Evolutionary conservation across 2,329 filamentous ascomycete genomes (phyloP), one percentile per base, ranked within the genome.

Genomic region (Thyridium curvatum): DNA sequence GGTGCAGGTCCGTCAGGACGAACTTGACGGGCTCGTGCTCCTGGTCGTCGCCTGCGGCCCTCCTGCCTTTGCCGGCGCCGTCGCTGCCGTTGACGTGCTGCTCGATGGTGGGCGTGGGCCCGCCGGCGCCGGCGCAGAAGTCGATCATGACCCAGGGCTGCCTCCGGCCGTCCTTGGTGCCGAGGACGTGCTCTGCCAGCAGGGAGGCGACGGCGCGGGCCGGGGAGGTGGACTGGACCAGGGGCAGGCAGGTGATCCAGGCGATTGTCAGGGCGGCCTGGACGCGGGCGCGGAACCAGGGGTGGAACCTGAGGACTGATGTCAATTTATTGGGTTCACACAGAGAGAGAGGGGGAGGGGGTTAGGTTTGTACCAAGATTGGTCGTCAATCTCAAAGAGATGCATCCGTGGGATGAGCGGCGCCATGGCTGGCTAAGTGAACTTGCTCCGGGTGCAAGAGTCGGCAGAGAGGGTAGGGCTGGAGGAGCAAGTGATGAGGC

Each of bases 121-220:
- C 84, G 31, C 85, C 85, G 12, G 74, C 80, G 37, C 85, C 85
- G 3, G 84, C 81, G 56, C 84, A 87, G 59, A 88, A 86, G 62
- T 90, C 85, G 44, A 89, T 72, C 49, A 84, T 79, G 14, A 73
- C 78, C 57, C 83, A 79, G 2, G 65, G 58, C 14, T 26, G 21
- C 21, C 10, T 26, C 21, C 10, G 6, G 21, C 21, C 21, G 21
- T 26, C 10, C 6, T 6, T 10, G 21, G 21, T 26, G 21, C 21
- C 52, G 5, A 52, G 43, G 12, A 83, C 68, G 32, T 72, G 62
- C 16, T 59, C 60, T 30, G 69, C 64, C 34, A 87, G 69, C 15
- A 77, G 61, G 32, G 65, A 58, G 34, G 80, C 74, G n/a, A 77
- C 79, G 32, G 81, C 55, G n/a, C 68, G 62, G 14, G 80, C 79